Evolutionary conservation across 495 filamentous ascomycete genomes (phyloP).

Genomic region (Neurospora sp.): DNA sequence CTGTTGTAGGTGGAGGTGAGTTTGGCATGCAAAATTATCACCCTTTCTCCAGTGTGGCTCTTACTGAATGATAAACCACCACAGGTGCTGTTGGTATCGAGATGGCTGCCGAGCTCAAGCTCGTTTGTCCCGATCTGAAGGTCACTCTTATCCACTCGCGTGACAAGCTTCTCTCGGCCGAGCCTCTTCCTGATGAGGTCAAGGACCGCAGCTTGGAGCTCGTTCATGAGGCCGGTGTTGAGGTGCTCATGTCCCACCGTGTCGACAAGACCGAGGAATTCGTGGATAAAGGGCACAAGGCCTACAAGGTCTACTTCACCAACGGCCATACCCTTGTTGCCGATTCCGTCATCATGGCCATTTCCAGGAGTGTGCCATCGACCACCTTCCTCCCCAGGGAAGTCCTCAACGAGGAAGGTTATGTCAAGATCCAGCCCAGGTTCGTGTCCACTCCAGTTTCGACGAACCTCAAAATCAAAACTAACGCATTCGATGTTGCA

Average conservation of each 20-base stretch:
- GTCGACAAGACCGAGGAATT: conserved; percentile 29
- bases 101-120: conserved; percentile 58
- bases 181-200: conserved; percentile 57
- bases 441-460: neutral
- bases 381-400: conserved; percentile 42
- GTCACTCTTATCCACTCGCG: conserved; percentile 62
- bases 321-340: conserved; percentile 43
- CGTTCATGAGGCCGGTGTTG: conserved; percentile 44
- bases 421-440: conserved; percentile 42
- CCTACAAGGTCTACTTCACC: conserved; percentile 39
- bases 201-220: conserved; percentile 43
- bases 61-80: conserved; percentile 2
- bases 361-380: conserved; percentile 45
- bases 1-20: conserved; percentile 47
- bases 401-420: conserved; percentile 43
- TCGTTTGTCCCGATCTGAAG: conserved; percentile 43
- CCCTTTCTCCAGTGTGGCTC: neutral
- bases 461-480: neutral
- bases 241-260: conserved; percentile 43
- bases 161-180: conserved; percentile 50
- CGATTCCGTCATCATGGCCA: conserved; percentile 49
- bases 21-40: neutral
- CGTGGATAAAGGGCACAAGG: conserved; percentile 18
- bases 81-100: conserved; percentile 61
- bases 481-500: conserved; percentile 8